These are phyloP conservation scores for Fusarium sp. DNA, from an alignment of 2,329 filamentous ascomycete species.

Conservation along the genomic window DNA sequence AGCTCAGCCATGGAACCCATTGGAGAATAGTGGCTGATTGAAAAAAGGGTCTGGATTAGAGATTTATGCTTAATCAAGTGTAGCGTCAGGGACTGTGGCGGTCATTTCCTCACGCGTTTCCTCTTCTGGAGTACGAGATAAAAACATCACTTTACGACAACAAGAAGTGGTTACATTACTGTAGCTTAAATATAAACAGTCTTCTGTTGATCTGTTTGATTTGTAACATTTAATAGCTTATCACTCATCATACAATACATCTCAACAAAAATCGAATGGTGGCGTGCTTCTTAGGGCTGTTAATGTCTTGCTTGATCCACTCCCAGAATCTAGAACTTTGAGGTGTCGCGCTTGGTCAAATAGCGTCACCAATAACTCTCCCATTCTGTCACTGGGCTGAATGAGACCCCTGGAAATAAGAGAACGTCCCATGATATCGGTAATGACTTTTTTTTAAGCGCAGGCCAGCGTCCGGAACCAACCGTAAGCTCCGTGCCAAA, in stretches of 20 bases:
- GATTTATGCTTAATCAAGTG: background rate
- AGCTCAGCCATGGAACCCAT: background rate
- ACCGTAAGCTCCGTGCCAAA: rapidly evolving
- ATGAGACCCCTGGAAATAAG: background rate
- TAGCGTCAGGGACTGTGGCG: background rate
- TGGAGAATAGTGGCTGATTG: background rate
- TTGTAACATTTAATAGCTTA: rapidly evolving
- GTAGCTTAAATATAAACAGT: rapidly evolving
- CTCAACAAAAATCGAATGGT: rapidly evolving
- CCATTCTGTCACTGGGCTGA: background rate
- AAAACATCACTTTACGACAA: background rate
- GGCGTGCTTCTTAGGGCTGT: rapidly evolving
- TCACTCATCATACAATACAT: rapidly evolving
- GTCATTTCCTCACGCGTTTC: background rate
- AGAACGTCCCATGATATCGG: background rate
- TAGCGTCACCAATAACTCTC: background rate
- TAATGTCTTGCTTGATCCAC: background rate
- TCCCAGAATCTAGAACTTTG: background rate
- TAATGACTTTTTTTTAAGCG: background rate
- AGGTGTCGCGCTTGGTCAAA: background rate
- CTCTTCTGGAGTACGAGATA: background rate
- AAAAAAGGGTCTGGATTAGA: background rate
- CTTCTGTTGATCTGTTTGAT: rapidly evolving
- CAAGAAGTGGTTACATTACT: no score
- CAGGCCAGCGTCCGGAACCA: no score